Evolutionary conservation across 225 moss, liverwort and hornwort species (phyloP).

Genomic region (Marchantia polymorpha): DNA sequence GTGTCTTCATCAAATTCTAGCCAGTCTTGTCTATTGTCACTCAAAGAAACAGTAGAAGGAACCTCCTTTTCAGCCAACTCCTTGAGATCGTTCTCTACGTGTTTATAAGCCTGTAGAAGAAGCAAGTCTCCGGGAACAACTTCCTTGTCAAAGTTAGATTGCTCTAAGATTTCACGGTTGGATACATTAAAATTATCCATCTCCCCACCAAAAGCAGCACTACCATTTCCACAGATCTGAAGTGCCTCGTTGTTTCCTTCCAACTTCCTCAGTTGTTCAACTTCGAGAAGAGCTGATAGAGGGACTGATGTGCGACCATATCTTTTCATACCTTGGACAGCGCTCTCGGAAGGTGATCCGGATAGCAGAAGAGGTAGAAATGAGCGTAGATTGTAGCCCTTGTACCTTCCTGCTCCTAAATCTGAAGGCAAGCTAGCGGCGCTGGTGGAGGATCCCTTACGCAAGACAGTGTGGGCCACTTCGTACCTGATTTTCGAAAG

Average conservation of each 20-base stretch:
- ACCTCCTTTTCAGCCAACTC: constrained; percentile 29
- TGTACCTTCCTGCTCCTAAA: constrained; percentile 26
- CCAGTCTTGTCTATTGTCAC: constrained; percentile 54
- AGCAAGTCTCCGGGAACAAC: constrained; percentile 28
- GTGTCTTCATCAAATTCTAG: constrained; percentile 33
- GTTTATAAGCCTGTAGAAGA: constrained; percentile 44
- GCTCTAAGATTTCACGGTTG: constrained; percentile 20
- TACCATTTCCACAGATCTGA: not conserved
- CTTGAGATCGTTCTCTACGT: constrained; percentile 41
- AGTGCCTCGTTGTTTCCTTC: not conserved
- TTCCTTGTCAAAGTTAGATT: not conserved
- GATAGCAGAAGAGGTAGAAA: constrained; percentile 23
- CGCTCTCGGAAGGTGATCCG: not conserved
- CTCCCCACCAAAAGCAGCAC: not conserved
- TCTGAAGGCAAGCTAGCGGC: constrained; percentile 63
- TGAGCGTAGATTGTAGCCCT: constrained; percentile 42
- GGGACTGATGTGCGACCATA: constrained; percentile 11
- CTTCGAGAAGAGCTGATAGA: constrained; percentile 35
- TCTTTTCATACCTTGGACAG: not conserved
- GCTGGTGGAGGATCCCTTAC: constrained; percentile 49
- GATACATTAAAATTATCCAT: constrained; percentile 5
- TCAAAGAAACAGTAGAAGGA: constrained; percentile 48
- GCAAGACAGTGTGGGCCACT: constrained; percentile 60
- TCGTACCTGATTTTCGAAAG: constrained; percentile 57
- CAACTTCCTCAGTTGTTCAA: constrained; percentile 11